Base-by-base conservation (phyloP, 768 basidiomycete species). In the Lanmaoa pseudosensibilis region DNA sequence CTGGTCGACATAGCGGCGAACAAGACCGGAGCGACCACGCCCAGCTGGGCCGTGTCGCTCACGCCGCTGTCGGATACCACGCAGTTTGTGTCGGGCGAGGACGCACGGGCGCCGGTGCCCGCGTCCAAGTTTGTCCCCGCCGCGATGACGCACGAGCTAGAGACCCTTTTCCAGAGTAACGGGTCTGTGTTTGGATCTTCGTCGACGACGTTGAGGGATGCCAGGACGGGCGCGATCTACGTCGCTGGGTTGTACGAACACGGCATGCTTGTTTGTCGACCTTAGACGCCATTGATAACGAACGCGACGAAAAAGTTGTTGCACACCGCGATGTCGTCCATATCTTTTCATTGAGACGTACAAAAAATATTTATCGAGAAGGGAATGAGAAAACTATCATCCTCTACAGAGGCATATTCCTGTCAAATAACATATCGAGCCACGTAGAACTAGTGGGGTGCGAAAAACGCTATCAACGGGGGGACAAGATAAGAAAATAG, bases 131-230 rank as follows among this genome's bases (percentile, higher is more conserved):
- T 80, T 45, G 76, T 79, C 1, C 65, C 76, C 1, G 62, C 66
- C 16, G 65, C 73, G 27, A 59, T 57, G 11, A 73, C 72, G 2
- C 74, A 79, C 61, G 75, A 77, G 34, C 52, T 88, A 32, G 75
- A 79, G 63, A 88, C 88, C 0, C 59, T 90, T n/a, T 90, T 87
- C 73, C 88, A 87, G 72, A 90, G 88, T 61, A 76, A 84, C 57
- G 88, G 88, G n/a, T 74, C 77, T 4, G 78, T 78, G 6, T 86
- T 87, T 62, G 76, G 79, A 15, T 72, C 78, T 2, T 82, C 84
- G 16, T 72, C 77, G 9, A 85, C 84, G 9, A 80, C 75, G 1
- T 55, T 88, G 59, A 67, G 76, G 36, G 86, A 88, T 65, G 69
- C 75, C 0, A 61, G 69, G 13, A 77, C 80, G 1, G 83, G 81